These are phyloP conservation scores for Trichophyton rubrum DNA, from an alignment of 2,329 filamentous ascomycete genomes.

Conservation along the genomic window DNA sequence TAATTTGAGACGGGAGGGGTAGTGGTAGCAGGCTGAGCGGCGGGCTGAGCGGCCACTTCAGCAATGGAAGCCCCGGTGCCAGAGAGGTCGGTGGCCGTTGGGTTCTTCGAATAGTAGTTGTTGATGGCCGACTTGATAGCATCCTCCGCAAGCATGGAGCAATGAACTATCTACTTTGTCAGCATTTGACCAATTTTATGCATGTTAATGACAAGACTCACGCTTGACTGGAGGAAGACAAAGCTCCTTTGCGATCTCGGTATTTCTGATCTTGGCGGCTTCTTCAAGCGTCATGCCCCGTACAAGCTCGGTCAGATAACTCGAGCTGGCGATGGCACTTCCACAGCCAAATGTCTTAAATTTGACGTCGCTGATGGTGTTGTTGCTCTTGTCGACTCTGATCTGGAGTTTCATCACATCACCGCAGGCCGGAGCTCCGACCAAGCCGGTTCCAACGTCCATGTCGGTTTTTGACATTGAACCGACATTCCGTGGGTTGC, in stretches of 20 bases:
- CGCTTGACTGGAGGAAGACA: constrained; percentile 78
- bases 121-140: constrained; percentile 85
- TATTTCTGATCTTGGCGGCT: constrained; percentile 84
- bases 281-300: constrained; percentile 94
- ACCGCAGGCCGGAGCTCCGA: constrained; percentile 79
- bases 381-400: constrained; percentile 73
- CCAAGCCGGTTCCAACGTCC: constrained; percentile 82
- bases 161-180: constrained; percentile 51
- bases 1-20: neutral
- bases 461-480: constrained; percentile 65
- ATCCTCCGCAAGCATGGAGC: constrained; percentile 84
- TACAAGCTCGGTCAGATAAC: constrained; percentile 88
- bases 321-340: constrained; percentile 84
- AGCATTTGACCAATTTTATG: neutral
- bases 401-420: constrained; percentile 94
- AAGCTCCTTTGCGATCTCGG: constrained; percentile 94
- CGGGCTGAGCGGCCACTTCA: neutral
- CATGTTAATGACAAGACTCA: constrained; percentile 33
- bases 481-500: constrained; percentile 64
- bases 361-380: constrained; percentile 86
- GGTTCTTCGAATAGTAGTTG: constrained; percentile 87
- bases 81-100: constrained; percentile 60
- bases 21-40: neutral
- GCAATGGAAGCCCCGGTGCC: constrained; percentile 57
- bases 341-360: constrained; percentile 98